Conservation (phyloP, 768 basidiomycete genomes). For the Brasilioporus rufonigricans region DNA sequence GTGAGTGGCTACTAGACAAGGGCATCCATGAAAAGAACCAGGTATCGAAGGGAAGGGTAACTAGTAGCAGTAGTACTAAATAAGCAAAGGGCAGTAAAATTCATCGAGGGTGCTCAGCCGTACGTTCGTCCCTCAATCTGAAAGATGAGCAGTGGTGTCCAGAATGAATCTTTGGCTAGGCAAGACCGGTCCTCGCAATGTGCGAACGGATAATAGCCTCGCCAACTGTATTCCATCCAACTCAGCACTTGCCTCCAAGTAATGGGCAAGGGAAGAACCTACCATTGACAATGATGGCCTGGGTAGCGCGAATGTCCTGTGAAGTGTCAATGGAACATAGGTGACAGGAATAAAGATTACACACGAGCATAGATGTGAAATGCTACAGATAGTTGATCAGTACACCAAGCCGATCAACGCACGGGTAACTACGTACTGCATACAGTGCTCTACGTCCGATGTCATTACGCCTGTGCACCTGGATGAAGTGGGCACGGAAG, state of each 20-base stretch:
- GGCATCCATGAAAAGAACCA: constrained; percentile 17
- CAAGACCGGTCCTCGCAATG: constrained; percentile 51
- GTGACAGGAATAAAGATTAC: constrained; percentile 14
- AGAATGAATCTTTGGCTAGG: constrained; percentile 13
- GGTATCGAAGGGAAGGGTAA: constrained; percentile 30
- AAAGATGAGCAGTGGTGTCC: constrained; percentile 5
- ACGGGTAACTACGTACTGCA: constrained; percentile 47
- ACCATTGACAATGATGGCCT: constrained; percentile 64
- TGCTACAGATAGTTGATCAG: constrained; percentile 41
- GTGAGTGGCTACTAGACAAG: constrained; percentile 21
- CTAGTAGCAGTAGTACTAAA: constrained; percentile 23
- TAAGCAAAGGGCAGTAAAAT: constrained; percentile 14
- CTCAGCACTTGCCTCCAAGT: constrained; percentile 1
- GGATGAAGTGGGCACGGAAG: constrained; percentile 82
- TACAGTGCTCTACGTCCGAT: constrained; percentile 57
- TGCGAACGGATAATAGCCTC: constrained; percentile 68
- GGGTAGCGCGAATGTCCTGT: constrained; percentile 67
- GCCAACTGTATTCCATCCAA: constrained; percentile 42
- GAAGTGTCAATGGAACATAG: not conserved
- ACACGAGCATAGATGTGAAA: constrained; percentile 68
- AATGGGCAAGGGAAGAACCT: constrained; percentile 17
- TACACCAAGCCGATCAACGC: not conserved
- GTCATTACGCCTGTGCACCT: constrained; percentile 69
- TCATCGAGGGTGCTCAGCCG: constrained; percentile 3
- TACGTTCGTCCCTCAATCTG: constrained; percentile 12